Conservation (phyloP, 257 asterid genomes). For the Pogostemon cablin region DNA sequence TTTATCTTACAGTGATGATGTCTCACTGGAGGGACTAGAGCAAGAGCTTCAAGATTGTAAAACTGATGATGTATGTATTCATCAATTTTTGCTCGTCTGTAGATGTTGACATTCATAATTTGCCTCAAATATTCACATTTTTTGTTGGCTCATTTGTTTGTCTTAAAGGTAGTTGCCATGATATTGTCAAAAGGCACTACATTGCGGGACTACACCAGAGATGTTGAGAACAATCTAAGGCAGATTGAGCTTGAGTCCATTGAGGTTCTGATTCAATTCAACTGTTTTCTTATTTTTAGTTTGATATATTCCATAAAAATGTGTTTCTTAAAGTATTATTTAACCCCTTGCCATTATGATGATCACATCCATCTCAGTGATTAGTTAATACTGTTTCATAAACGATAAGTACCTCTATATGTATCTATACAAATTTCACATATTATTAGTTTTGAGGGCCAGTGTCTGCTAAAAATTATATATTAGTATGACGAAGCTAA, state of each 20-base stretch:
- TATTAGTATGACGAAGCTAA: slow-evolving; percentile 14
- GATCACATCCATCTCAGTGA: neutral
- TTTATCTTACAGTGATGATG: slow-evolving; percentile 63
- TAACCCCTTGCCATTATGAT: neutral
- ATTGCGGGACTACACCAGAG: slow-evolving; percentile 86
- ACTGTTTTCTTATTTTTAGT: slow-evolving; percentile 22
- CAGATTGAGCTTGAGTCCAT: slow-evolving; percentile 88
- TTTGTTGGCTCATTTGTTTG: slow-evolving; percentile 28
- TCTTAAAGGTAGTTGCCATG: slow-evolving; percentile 79
- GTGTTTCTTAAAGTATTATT: slow-evolving; percentile 11
- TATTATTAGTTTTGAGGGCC: neutral
- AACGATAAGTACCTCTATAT: slow-evolving; percentile 2
- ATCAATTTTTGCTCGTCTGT: slow-evolving; percentile 15
- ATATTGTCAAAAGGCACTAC: slow-evolving; percentile 87
- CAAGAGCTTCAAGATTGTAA: slow-evolving; percentile 93
- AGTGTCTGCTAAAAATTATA: neutral
- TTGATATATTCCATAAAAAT: slow-evolving; percentile 19
- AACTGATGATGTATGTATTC: slow-evolving; percentile 73
- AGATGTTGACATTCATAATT: slow-evolving; percentile 13
- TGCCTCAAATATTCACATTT: slow-evolving; percentile 14
- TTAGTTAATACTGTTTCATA: slow-evolving; percentile 14
- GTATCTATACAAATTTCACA: slow-evolving; percentile 18
- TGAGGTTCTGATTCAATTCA: slow-evolving; percentile 59
- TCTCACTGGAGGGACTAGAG: slow-evolving; percentile 89
- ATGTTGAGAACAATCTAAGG: slow-evolving; percentile 89